A percentile compares a stretch with the other conserved stretches of the same genome.
phyloP scores from a whole-genome alignment of 2,329 filamentous ascomycete genomes.

The Pleoardoris graminearum region DNA sequence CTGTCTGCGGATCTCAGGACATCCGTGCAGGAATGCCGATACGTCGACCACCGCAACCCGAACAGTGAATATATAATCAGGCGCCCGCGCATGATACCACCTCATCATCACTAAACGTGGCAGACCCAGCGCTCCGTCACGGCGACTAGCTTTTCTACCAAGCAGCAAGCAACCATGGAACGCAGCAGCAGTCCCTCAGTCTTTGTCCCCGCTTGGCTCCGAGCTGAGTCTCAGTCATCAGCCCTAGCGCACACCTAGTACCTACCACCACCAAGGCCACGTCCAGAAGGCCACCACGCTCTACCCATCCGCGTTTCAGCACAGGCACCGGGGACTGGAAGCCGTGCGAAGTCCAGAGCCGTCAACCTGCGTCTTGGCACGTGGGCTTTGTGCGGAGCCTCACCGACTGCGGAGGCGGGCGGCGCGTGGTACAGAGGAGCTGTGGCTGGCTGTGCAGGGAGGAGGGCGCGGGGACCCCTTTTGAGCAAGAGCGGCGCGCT shows the following conservation, averaged over 20 bases:
- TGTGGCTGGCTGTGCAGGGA: constrained; percentile 2
- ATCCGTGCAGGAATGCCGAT: no score
- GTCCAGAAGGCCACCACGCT: background rate
- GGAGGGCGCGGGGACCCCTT: background rate
- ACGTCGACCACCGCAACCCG: no score
- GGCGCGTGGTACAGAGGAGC: no score
- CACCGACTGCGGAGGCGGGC: no score
- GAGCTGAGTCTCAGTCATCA: constrained; percentile 8
- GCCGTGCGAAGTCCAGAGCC: no score
- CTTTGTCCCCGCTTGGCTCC: constrained; percentile 3
- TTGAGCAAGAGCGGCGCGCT: no score
- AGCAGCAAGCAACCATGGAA: background rate
- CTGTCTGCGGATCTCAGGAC: background rate
- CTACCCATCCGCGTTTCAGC: background rate
- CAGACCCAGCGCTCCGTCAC: constrained; percentile 7
- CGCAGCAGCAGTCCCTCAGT: background rate
- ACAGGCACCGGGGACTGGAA: no score
- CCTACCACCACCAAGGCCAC: background rate
- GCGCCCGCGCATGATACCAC: background rate
- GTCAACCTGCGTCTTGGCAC: background rate
- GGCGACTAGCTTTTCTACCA: background rate
- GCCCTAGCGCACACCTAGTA: constrained; percentile 1
- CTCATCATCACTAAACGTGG: background rate
- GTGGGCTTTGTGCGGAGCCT: no score
- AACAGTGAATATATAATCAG: constrained; percentile 5